Conservation (phyloP, 2,329 filamentous ascomycete genomes). For the Alternaria hordeiaustralica region DNA sequence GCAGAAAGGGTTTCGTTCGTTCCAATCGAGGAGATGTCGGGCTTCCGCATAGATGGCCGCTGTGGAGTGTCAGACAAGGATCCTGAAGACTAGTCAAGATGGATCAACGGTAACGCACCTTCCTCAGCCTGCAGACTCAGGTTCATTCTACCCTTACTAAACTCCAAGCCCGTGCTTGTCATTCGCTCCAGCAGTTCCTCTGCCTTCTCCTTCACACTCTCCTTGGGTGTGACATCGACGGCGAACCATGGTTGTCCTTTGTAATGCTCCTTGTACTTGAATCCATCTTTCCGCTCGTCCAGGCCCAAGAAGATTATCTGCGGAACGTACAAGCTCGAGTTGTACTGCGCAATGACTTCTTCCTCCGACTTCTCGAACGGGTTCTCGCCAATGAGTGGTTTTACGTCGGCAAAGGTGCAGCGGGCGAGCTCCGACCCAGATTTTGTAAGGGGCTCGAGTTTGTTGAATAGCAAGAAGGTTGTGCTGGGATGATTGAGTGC, state of each 20-base stretch:
- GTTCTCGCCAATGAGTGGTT: slow-evolving; percentile 71
- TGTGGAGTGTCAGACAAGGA: slow-evolving; percentile 45
- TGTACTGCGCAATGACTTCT: slow-evolving; percentile 73
- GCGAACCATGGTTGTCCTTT: slow-evolving; percentile 86
- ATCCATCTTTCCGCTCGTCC: slow-evolving; percentile 67
- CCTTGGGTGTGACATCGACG: slow-evolving; percentile 81
- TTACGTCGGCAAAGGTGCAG: slow-evolving; percentile 72
- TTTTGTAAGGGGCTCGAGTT: slow-evolving; percentile 75
- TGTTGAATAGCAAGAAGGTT: slow-evolving; percentile 78
- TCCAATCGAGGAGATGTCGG: slow-evolving; percentile 91
- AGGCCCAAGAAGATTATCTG: slow-evolving; percentile 85
- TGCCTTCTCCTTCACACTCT: slow-evolving; percentile 66
- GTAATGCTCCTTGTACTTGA: slow-evolving; percentile 72
- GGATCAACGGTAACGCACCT: slow-evolving; percentile 55
- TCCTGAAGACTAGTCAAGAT: not conserved
- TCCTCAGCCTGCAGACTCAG: slow-evolving; percentile 67
- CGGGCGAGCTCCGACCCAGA: slow-evolving; percentile 69
- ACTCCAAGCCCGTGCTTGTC: slow-evolving; percentile 67
- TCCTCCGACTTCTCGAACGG: slow-evolving; percentile 76
- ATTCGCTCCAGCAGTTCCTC: slow-evolving; percentile 65
- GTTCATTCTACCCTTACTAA: slow-evolving; percentile 70
- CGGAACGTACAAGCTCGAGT: slow-evolving; percentile 71
- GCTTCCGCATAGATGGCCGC: slow-evolving; percentile 92
- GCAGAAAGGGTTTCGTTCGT: slow-evolving; percentile 89
- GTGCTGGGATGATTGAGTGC: slow-evolving; percentile 71